Evolutionary conservation across 805 yeast genomes (phyloP).

Genomic region (Candida verbasci): DNA sequence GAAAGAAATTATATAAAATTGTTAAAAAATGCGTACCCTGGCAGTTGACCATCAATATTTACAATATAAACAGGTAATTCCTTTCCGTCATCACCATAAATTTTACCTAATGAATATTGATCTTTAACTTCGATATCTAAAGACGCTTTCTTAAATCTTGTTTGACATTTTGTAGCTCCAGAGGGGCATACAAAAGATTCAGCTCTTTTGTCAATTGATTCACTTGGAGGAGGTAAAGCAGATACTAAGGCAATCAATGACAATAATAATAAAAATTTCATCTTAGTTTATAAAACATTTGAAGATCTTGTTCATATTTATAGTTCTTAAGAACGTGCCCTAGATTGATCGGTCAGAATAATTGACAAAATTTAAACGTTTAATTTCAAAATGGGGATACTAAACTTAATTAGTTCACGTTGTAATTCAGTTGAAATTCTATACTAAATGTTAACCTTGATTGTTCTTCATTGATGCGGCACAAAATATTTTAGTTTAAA

Average conservation of each 20-base stretch:
- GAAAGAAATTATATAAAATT: no score
- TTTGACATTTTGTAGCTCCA: neutral
- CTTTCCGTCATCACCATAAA: neutral
- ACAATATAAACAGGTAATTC: slow-evolving; percentile 2
- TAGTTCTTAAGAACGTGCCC: no score
- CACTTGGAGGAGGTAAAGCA: neutral
- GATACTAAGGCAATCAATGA: neutral
- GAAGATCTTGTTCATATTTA: no score
- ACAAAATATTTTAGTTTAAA: no score
- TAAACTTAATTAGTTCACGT: no score
- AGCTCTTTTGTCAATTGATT: neutral
- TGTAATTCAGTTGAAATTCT: no score
- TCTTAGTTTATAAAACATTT: neutral
- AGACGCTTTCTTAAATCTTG: neutral
- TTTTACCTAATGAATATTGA: neutral
- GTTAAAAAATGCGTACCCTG: no score
- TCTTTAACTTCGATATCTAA: neutral
- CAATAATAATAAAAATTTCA: neutral
- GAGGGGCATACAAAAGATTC: neutral
- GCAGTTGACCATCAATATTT: slow-evolving; percentile 1
- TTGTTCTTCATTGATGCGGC: no score
- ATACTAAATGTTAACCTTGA: no score
- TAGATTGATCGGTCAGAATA: no score
- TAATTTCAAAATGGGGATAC: no score
- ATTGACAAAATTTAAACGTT: no score